These are phyloP conservation scores for Plasmodium falciparum DNA, from an alignment of 169 alveolate species.

Conservation along the genomic window DNA sequence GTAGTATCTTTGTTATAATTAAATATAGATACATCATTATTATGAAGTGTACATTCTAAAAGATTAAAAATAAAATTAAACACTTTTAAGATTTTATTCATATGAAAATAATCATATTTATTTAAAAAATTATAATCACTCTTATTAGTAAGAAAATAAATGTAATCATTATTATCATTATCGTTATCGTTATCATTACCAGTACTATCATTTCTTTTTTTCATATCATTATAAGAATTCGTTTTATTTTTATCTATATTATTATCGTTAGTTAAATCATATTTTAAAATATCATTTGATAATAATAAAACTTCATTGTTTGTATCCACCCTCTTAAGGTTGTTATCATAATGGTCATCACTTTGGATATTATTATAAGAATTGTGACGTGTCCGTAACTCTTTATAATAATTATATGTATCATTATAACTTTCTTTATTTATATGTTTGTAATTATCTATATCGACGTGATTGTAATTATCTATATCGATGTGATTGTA, in stretches of 20 bases:
- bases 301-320: neutral
- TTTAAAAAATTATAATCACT: neutral
- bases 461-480: no score
- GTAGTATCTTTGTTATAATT: slow-evolving; percentile 10
- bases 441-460: no score
- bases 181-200: neutral
- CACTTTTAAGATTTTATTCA: slow-evolving; percentile 23
- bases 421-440: no score
- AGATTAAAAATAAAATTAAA: slow-evolving; percentile 58
- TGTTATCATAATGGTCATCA: no score
- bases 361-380: no score
- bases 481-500: no score
- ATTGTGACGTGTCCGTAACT: no score
- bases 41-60: slow-evolving; percentile 27
- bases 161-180: neutral
- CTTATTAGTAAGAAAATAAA: neutral
- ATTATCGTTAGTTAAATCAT: neutral
- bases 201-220: neutral
- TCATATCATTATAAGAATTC: no score
- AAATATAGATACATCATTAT: slow-evolving; percentile 23
- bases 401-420: no score
- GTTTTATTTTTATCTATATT: neutral
- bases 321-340: neutral
- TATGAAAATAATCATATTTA: slow-evolving; percentile 15
- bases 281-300: neutral